Percentiles rank a stretch among this genome's conserved stretches.
phyloP scores from a whole-genome alignment of 2,329 filamentous ascomycete genomes.

The Sarocladium oryzae region DNA sequence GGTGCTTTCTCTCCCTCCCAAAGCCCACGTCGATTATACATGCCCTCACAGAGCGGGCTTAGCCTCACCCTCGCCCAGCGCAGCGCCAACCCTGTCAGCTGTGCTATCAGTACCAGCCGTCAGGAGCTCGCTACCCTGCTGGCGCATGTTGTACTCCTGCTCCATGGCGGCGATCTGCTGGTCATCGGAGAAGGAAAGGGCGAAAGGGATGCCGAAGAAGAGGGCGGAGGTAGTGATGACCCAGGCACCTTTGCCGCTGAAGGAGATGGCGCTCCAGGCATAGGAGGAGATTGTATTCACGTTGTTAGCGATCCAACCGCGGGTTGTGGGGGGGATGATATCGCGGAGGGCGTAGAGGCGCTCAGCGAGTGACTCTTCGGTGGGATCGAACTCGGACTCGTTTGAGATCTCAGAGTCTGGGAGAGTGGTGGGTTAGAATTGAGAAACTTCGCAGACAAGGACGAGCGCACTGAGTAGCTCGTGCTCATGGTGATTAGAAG shows the following conservation, averaged over 20 bases:
- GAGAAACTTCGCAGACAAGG: constrained; percentile 4
- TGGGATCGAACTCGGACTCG: constrained; percentile 63
- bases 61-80: constrained; percentile 35
- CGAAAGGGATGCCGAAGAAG: constrained; percentile 87
- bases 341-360: constrained; percentile 68
- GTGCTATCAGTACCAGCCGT: constrained; percentile 42
- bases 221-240: constrained; percentile 84
- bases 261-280: constrained; percentile 51
- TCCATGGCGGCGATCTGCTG: constrained; percentile 97
- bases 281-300: constrained; percentile 45
- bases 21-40: background rate
- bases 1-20: background rate
- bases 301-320: constrained; percentile 59
- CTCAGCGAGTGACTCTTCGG: constrained; percentile 55
- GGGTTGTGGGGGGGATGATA: constrained; percentile 67
- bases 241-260: constrained; percentile 85
- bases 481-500: no score
- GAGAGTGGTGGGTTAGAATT: no score
- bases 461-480: no score
- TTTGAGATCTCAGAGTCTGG: constrained; percentile 79
- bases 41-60: constrained; percentile 45
- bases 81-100: constrained; percentile 42
- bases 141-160: constrained; percentile 92
- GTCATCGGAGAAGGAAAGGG: constrained; percentile 88
- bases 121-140: constrained; percentile 71